Conservation (phyloP, 2,329 filamentous ascomycete genomes). For the Epichloe gansuensis region DNA sequence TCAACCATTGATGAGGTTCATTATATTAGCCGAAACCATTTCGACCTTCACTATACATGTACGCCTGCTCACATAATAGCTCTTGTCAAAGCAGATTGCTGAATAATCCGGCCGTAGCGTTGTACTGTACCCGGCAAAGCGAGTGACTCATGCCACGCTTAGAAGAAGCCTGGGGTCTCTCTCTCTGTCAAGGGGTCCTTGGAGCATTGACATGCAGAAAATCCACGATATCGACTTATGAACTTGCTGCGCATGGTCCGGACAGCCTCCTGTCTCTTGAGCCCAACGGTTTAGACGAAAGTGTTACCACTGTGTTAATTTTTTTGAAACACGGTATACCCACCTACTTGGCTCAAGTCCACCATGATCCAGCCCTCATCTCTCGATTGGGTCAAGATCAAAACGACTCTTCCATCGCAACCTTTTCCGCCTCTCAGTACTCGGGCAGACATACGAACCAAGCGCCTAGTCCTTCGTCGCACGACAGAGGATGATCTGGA, state of each 20-base stretch:
- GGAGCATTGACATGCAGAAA: too few relatives aligned
- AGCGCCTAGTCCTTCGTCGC: slow-evolving; percentile 43
- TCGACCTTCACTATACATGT: too few relatives aligned
- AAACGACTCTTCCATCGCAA: slow-evolving; percentile 32
- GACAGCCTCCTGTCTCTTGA: not conserved
- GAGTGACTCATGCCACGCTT: not conserved
- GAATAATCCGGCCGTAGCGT: not conserved
- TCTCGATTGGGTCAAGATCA: slow-evolving; percentile 28
- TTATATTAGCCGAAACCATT: too few relatives aligned
- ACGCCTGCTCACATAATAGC: not conserved
- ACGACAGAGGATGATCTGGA: slow-evolving; percentile 36
- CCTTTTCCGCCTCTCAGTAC: slow-evolving; percentile 29
- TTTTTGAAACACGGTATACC: not conserved
- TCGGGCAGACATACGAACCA: slow-evolving; percentile 32
- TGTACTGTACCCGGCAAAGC: not conserved
- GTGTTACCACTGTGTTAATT: not conserved
- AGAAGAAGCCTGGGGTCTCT: not conserved
- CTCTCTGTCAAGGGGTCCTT: not conserved
- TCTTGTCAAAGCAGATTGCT: not conserved
- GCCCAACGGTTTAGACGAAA: not conserved
- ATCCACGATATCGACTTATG: too few relatives aligned
- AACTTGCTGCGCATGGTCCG: too few relatives aligned
- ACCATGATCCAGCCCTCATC: slow-evolving; percentile 5
- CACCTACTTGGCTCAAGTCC: not conserved
- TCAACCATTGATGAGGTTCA: too few relatives aligned